Conservation (phyloP, 257 asterid genomes). For the Echites panduratus region DNA sequence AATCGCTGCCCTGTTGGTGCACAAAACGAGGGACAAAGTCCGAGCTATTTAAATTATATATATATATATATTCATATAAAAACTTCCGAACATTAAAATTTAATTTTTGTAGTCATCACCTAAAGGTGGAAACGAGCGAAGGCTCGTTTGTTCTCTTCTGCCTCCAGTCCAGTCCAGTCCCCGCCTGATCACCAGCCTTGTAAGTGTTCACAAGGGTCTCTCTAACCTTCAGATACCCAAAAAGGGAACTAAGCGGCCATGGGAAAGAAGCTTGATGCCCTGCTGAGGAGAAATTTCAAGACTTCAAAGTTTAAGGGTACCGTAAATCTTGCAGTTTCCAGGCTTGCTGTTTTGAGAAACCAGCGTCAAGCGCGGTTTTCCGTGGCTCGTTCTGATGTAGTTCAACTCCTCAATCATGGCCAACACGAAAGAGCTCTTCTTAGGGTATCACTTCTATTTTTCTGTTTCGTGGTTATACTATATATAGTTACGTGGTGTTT, state of each 20-base stretch:
- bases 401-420: conserved; percentile 45
- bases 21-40: too few relatives aligned
- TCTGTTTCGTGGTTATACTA: neutral
- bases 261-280: conserved; percentile 72
- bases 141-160: conserved; percentile 1
- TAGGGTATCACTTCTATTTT: conserved; percentile 38
- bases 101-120: neutral
- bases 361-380: conserved; percentile 70
- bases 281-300: conserved; percentile 45
- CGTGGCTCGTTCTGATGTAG: conserved; percentile 61
- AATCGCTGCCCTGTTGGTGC: too few relatives aligned
- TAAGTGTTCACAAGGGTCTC: neutral
- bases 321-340: conserved; percentile 46
- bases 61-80: neutral
- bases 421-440: conserved; percentile 73
- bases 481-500: neutral
- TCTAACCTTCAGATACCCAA: neutral
- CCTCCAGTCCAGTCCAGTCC: neutral
- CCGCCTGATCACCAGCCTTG: neutral
- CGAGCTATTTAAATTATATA: too few relatives aligned
- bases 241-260: conserved; percentile 20
- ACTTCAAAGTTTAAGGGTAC: conserved; percentile 44
- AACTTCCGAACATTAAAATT: neutral
- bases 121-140: conserved; percentile 1
- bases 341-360: conserved; percentile 59